A percentile compares a stretch with the other conserved stretches of the same genome.
Conservation (phyloP, 1,284 basidiomycete genomes). For the Athelia sp. region DNA sequence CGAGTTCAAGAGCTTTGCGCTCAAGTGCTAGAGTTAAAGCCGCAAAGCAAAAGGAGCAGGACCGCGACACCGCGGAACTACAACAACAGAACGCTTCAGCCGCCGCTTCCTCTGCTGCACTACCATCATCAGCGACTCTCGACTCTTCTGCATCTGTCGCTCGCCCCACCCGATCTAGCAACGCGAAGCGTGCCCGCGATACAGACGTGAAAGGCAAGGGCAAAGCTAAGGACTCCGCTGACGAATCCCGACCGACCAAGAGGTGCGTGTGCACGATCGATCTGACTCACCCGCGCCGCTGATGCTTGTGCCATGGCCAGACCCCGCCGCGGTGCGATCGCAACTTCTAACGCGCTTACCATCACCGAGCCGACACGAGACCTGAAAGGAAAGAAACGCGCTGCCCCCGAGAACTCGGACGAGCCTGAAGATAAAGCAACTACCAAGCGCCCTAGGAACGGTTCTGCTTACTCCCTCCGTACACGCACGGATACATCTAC, state of each 20-base stretch:
- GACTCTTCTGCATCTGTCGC: conserved; percentile 11
- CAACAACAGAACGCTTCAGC: conserved; percentile 22
- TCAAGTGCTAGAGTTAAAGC: conserved; percentile 75
- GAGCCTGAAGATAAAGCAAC: conserved; percentile 53
- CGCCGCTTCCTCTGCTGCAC: conserved; percentile 31
- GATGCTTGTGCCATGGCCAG: conserved; percentile 29
- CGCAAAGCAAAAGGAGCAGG: conserved; percentile 56
- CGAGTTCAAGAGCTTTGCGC: conserved; percentile 51
- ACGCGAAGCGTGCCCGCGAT: conserved; percentile 53
- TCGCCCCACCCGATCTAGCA: conserved; percentile 34
- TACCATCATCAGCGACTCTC: conserved; percentile 24
- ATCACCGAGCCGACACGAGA: conserved; percentile 74
- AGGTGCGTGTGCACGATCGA: conserved; percentile 41
- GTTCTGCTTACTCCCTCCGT: conserved; percentile 60
- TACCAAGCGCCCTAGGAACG: conserved; percentile 53
- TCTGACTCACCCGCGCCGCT: conserved; percentile 10
- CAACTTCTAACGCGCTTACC: conserved; percentile 44
- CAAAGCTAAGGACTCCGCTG: conserved; percentile 54
- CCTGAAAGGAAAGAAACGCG: conserved; percentile 82
- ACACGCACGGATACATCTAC: conserved; percentile 42
- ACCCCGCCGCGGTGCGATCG: conserved; percentile 50
- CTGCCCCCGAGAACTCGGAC: conserved; percentile 54
- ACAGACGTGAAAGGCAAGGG: conserved; percentile 43
- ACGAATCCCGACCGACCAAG: conserved; percentile 48
- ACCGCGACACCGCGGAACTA: conserved; percentile 29